phyloP scores from a whole-genome alignment of 768 basidiomycete genomes.

The Jaapia argillacea region DNA sequence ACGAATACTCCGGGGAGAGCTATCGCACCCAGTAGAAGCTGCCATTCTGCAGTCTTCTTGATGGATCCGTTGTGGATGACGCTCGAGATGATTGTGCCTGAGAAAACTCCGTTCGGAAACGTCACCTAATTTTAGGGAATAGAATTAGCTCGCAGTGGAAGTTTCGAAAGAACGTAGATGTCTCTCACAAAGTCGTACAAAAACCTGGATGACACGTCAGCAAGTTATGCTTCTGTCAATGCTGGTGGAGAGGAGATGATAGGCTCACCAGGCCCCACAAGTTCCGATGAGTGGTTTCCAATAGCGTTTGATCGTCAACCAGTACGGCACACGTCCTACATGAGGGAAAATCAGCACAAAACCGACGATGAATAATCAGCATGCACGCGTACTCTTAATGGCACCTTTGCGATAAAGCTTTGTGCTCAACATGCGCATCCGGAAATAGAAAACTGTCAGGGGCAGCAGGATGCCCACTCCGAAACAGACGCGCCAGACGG shows the following conservation, averaged over 20 bases:
- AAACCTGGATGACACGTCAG: slow-evolving; percentile 32
- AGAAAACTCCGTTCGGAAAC: slow-evolving; percentile 67
- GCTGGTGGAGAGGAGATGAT: slow-evolving; percentile 1
- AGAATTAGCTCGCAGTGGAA: not conserved
- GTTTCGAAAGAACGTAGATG: too few species aligned
- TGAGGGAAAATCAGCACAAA: not conserved
- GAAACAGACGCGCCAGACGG: slow-evolving; percentile 61
- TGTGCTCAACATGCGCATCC: slow-evolving; percentile 63
- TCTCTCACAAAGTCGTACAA: slow-evolving; percentile 52
- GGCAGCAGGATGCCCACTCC: slow-evolving; percentile 55
- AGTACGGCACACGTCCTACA: slow-evolving; percentile 49
- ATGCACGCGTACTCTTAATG: slow-evolving; percentile 40
- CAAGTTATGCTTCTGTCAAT: not conserved
- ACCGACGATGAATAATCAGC: not conserved
- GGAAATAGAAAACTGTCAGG: slow-evolving; percentile 61
- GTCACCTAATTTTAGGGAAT: slow-evolving; percentile 33
- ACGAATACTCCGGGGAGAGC: slow-evolving; percentile 45
- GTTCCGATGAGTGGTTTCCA: slow-evolving; percentile 66
- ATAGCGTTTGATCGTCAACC: slow-evolving; percentile 48
- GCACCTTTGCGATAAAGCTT: slow-evolving; percentile 53
- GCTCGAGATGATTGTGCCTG: slow-evolving; percentile 55
- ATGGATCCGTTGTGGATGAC: slow-evolving; percentile 47
- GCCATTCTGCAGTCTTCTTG: slow-evolving; percentile 58
- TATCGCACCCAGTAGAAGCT: slow-evolving; percentile 52
- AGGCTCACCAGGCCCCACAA: slow-evolving; percentile 54